These are phyloP conservation scores for Pseudogymnoascus sp. DNA, from an alignment of 2,329 filamentous ascomycete genomes.

Conservation along the genomic window DNA sequence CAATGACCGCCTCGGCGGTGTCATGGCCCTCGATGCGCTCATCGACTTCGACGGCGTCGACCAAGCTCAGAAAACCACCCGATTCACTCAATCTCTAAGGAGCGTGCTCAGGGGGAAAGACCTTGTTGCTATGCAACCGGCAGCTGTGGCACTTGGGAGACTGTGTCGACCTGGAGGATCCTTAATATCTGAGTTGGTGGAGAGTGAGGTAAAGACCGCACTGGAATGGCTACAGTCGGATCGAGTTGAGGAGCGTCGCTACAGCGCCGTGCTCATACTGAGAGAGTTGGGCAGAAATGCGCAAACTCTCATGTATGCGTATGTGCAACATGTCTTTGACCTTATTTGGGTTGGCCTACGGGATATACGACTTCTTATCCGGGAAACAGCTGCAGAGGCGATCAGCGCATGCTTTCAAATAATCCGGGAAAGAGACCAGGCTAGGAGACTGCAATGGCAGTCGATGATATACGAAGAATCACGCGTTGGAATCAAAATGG, in stretches of 20 bases:
- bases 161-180: slow-evolving; percentile 88
- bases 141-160: slow-evolving; percentile 80
- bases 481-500: slow-evolving; percentile 67
- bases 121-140: slow-evolving; percentile 80
- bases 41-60: slow-evolving; percentile 97
- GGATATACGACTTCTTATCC: slow-evolving; percentile 83
- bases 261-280: slow-evolving; percentile 85
- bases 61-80: slow-evolving; percentile 83
- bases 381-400: slow-evolving; percentile 84
- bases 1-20: slow-evolving; percentile 80
- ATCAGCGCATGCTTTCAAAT: slow-evolving; percentile 95
- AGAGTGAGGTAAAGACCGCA: slow-evolving; percentile 92
- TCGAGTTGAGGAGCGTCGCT: slow-evolving; percentile 83
- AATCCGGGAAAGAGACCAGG: slow-evolving; percentile 83
- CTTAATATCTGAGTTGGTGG: slow-evolving; percentile 88
- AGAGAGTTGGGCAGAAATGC: slow-evolving; percentile 87
- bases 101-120: slow-evolving; percentile 86
- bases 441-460: slow-evolving; percentile 83
- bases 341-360: slow-evolving; percentile 92
- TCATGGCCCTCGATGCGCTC: slow-evolving; percentile 83
- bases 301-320: slow-evolving; percentile 90
- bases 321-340: slow-evolving; percentile 90
- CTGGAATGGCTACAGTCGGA: slow-evolving; percentile 96
- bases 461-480: slow-evolving; percentile 83
- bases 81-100: slow-evolving; percentile 86